A percentile compares a stretch with the other conserved stretches of the same genome.
These are phyloP conservation scores for Eragrostis nindensis DNA, from an alignment of 176 grass and related monocot genomes.

Conservation along the genomic window DNA sequence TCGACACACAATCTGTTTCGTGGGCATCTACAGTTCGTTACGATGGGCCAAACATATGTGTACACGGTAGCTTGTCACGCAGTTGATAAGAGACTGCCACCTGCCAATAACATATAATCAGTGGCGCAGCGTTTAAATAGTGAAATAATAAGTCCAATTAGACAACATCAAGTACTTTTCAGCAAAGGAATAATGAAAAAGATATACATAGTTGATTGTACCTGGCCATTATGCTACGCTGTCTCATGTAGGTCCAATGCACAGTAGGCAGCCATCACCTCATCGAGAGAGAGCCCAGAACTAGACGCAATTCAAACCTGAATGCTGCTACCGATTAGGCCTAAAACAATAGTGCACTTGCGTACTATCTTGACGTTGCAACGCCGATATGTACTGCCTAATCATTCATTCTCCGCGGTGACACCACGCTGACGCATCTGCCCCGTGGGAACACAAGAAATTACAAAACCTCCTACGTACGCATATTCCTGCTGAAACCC, in stretches of 20 bases:
- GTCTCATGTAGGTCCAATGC: conserved; percentile 25
- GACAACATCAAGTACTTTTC: conserved; percentile 2
- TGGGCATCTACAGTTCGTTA: too few species aligned
- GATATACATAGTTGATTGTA: neutral
- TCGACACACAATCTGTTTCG: neutral
- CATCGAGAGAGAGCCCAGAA: conserved; percentile 11
- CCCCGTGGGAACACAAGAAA: conserved; percentile 11
- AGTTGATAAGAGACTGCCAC: neutral
- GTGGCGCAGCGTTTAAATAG: neutral
- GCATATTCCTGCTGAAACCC: neutral
- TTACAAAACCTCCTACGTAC: neutral
- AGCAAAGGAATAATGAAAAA: neutral
- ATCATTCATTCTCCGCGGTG: conserved; percentile 36
- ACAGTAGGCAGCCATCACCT: conserved; percentile 34
- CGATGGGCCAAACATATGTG: neutral
- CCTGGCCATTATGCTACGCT: conserved; percentile 1
- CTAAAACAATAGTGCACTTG: conserved; percentile 31
- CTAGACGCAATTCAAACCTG: conserved; percentile 16
- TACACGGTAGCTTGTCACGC: neutral
- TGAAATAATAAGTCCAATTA: neutral
- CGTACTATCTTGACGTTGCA: conserved; percentile 22
- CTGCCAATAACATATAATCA: neutral
- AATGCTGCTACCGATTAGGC: neutral
- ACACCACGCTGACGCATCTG: neutral
- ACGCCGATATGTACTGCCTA: neutral